Percentiles rank a stretch among this genome's conserved stretches.
phyloP scores from a whole-genome alignment of 768 basidiomycete species.

The Lenzites betulinus region DNA sequence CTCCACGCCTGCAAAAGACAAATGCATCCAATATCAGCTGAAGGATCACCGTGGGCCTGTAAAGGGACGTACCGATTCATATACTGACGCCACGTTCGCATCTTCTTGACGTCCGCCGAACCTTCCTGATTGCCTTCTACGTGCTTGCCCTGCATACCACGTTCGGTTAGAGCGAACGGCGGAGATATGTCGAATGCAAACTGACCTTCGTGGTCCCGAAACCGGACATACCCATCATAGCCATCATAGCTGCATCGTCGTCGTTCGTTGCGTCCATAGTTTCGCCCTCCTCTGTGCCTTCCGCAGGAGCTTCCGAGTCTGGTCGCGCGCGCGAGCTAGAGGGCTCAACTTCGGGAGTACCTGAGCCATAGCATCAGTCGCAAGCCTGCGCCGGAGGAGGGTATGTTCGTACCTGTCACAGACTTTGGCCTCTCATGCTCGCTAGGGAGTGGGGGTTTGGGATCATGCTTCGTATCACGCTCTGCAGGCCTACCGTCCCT shows the following conservation, averaged over 20 bases:
- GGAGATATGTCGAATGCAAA: neutral
- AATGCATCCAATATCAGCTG: conserved; percentile 11
- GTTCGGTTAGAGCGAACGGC: neutral
- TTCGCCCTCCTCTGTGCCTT: conserved; percentile 52
- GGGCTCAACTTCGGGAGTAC: conserved; percentile 31
- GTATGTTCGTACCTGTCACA: conserved; percentile 12
- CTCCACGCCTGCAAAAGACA: conserved; percentile 60
- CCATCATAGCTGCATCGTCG: conserved; percentile 82
- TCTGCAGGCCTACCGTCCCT: conserved; percentile 41
- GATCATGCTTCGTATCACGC: conserved; percentile 32
- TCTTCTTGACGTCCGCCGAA: conserved; percentile 67
- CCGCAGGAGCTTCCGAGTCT: conserved; percentile 51
- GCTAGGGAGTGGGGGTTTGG: conserved; percentile 1
- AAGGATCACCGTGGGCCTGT: conserved; percentile 13
- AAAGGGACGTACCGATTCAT: conserved; percentile 78
- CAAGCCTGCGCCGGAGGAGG: conserved; percentile 29
- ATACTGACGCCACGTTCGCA: conserved; percentile 94
- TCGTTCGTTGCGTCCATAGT: conserved; percentile 56
- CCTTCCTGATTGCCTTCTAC: conserved; percentile 86
- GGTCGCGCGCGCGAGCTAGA: conserved; percentile 29
- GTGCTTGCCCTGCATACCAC: conserved; percentile 60
- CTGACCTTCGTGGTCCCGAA: conserved; percentile 89
- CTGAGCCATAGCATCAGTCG: conserved; percentile 38
- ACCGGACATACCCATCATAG: conserved; percentile 85
- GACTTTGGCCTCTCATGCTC: neutral